These are phyloP conservation scores for Vigna reflexopilosa DNA, from an alignment of 306 rosid species.

Conservation along the genomic window DNA sequence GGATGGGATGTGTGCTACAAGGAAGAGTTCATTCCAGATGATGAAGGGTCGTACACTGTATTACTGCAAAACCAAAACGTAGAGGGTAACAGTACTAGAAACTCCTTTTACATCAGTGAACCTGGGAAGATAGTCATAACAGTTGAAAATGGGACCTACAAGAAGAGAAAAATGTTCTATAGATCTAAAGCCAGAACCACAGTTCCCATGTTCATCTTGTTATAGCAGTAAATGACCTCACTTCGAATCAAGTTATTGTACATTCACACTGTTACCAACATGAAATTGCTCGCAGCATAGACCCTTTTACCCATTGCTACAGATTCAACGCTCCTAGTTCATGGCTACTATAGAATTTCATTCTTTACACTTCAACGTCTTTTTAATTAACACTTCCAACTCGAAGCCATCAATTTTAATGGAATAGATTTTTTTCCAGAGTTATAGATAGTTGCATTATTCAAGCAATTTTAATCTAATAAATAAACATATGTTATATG, in stretches of 20 bases:
- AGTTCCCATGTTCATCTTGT: constrained; percentile 66
- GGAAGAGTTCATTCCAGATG: constrained; percentile 91
- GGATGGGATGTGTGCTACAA: constrained; percentile 92
- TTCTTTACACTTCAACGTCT: constrained; percentile 11
- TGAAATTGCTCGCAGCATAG: constrained; percentile 35
- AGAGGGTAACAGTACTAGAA: constrained; percentile 65
- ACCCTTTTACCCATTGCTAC: constrained; percentile 11
- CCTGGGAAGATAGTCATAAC: constrained; percentile 81
- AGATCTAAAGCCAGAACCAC: constrained; percentile 71
- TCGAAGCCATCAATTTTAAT: constrained; percentile 15
- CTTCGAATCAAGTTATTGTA: constrained; percentile 22
- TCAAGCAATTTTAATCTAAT: not conserved
- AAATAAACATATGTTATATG: no score
- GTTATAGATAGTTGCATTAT: not conserved
- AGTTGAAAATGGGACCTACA: constrained; percentile 67
- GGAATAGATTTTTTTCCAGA: constrained; percentile 13
- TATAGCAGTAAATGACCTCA: constrained; percentile 34
- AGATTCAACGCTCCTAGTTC: constrained; percentile 19
- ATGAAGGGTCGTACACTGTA: constrained; percentile 82
- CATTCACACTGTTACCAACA: constrained; percentile 18
- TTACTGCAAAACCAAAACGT: constrained; percentile 69
- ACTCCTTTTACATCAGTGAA: constrained; percentile 82
- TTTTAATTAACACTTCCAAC: constrained; percentile 31
- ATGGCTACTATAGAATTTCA: constrained; percentile 29
- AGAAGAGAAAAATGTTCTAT: constrained; percentile 66